Evolutionary conservation across 1,139 yeast species (phyloP).

Genomic region (Geotrichum macrosporum): DNA sequence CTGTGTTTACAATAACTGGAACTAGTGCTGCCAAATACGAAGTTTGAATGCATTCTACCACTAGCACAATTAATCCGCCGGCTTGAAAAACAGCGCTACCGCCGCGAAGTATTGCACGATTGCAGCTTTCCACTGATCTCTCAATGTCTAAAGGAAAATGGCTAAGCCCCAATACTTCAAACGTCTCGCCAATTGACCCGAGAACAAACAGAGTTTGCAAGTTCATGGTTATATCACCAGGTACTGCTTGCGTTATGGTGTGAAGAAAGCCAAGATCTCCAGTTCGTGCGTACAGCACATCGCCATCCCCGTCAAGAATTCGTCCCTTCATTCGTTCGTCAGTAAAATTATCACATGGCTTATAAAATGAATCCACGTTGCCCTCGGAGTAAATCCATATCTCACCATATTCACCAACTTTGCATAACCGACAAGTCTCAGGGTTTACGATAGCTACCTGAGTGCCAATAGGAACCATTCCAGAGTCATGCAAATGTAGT

Average conservation of each 20-base stretch:
- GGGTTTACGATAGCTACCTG: slow-evolving; percentile 95
- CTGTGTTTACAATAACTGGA: slow-evolving; percentile 74
- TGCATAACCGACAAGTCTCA: slow-evolving; percentile 75
- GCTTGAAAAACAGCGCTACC: slow-evolving; percentile 72
- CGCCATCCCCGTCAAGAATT: slow-evolving; percentile 44
- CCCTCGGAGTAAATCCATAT: slow-evolving; percentile 95
- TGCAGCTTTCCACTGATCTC: slow-evolving; percentile 63
- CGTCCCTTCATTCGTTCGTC: slow-evolving; percentile 53
- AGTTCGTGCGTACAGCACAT: slow-evolving; percentile 69
- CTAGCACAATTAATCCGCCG: slow-evolving; percentile 71
- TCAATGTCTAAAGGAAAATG: slow-evolving; percentile 88
- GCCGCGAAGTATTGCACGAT: slow-evolving; percentile 52
- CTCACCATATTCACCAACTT: slow-evolving; percentile 91
- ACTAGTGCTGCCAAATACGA: slow-evolving; percentile 60
- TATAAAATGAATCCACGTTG: slow-evolving; percentile 59
- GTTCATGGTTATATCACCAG: slow-evolving; percentile 44
- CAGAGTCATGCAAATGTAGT: slow-evolving; percentile 82
- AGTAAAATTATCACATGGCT: slow-evolving; percentile 45
- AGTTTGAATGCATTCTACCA: slow-evolving; percentile 54
- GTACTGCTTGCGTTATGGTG: slow-evolving; percentile 47
- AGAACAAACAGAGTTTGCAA: slow-evolving; percentile 79
- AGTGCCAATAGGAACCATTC: slow-evolving; percentile 92
- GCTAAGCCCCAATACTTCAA: slow-evolving; percentile 86
- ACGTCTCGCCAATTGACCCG: slow-evolving; percentile 82
- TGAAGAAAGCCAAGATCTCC: slow-evolving; percentile 94